Base-by-base conservation (phyloP, 1,284 basidiomycete species). In the Neolentinus lepideus region DNA sequence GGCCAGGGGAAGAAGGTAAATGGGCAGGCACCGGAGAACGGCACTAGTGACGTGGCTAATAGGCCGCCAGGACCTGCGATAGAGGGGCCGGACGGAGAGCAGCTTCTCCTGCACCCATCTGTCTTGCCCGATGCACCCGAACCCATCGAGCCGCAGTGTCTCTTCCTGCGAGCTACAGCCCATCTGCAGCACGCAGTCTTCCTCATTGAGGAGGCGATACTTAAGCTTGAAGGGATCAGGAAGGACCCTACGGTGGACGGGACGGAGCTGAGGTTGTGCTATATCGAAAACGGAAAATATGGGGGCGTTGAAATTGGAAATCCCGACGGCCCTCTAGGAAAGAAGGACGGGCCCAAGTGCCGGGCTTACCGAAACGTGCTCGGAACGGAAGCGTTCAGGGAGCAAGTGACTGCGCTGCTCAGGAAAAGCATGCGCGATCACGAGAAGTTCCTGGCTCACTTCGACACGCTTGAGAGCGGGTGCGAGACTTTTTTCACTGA, bases 291-390 rank as follows among this genome's bases (percentile, higher is more conserved):
- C 56, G 84, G 86, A 10, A 77, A 75, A 55, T 90, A 85, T 57
- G 89, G 89, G 19, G 90, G 89, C 1, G 81, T 89, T 27, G 88
- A 91, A 68, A 76, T 87, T 14, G 85, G 83, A 11, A 84, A 90
- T 63, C 81, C 83, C 0, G 83, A 88, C 46, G 88, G 89, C 0
- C 89, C 86, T 0, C 67, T 90, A 19, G 89, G 90, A 0, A 72
- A 68, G 45, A 70, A 67, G 51, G 73, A 78, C 46, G 83, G 83
- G 11, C 64, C 70, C 24, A 92, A 91, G 70, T 69, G 78, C 31
- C 66, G 66, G 47, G 85, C 83, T 1, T 93, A 92, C 65, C 75
- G 80, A 19, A 64, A 68, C 19, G 77, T 75, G 3, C 74, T 92
- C 27, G 75, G 72, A 0, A 76, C 83, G 10, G 66, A 69, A 8